Evolutionary conservation across 164 flowering plant species (phyloP), one percentile per base, ranked within the genome.

Genomic region (Vitis amurensis): DNA sequence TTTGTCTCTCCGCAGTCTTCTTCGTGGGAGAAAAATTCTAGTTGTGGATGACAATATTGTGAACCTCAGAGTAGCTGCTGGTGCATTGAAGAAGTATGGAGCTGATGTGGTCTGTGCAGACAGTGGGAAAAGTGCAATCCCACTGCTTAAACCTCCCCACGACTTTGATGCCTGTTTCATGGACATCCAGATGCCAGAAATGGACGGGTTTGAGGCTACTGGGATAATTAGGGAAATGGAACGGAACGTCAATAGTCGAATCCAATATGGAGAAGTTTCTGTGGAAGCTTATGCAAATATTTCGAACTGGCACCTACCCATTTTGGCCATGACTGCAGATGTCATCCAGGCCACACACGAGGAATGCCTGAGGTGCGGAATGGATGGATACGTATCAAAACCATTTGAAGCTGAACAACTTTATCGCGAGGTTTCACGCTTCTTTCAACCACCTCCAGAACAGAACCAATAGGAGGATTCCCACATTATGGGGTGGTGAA

Each of bases 171-270:
- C 97, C 27, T 96, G 99, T 78, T 96, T 96, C 79, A 96, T 96
- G 99, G 99, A 96, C 74, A 89, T 96, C 62, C 98, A 93, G 68
- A 96, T 96, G 99, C 99, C 99, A 11, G 92, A 85, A 80, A 90
- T 96, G 93, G 99, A 96, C 70, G 99, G 99, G 71, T 95, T 96
- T 84, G 91, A 89, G 79, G 98, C 97, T 62, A 96, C 99, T 17
- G 79, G 71, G 71, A 85, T 68, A 63, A 87, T 96, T 31, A 83
- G 99, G 62, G 84, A 81, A 8, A 81, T 82, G 82, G 99, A 96
- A 75, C 66, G 30, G 7, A 69, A 64, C 7, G 11, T 79, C 64
- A 93, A 88, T 73, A 70, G 76, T 3, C 67, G 73, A 1, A 80
- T 86, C 65, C 85, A 74, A 61, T 74, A 31, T 9, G 93, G 89